Evolutionary conservation across 2,329 filamentous ascomycete species (phyloP), one percentile per base, ranked within the genome.

Genomic region (Cryphonectria naterciae): DNA sequence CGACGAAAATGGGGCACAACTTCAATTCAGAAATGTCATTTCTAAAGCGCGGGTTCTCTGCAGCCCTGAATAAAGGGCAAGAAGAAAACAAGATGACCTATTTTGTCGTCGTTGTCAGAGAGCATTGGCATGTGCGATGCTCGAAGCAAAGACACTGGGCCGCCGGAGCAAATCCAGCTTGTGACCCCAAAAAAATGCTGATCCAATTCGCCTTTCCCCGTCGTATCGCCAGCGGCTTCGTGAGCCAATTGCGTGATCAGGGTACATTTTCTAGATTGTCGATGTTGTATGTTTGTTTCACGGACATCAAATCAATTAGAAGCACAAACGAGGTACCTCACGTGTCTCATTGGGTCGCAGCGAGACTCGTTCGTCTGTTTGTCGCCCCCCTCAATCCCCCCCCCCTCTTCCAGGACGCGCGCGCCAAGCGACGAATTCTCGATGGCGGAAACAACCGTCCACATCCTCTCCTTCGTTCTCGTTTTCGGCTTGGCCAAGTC

Each of bases 31-130:
- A 58, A 92, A 92, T 76, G 84, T 92, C 62, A 87, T 92, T 74
- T 82, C 86, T 71, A 92, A 91, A 79, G 88, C 89, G n/a, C 87
- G 86, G 75, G 90, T 92, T 6, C 79, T 92, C 64, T 91, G 89
- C 76, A 81, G 81, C 65, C 81, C 84, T 11, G 84, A 86, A 75
- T 83, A 77, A 80, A 74, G 67, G 63, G 43, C 3, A 68, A 65
- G 68, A 52, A 28, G 77, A 80, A 74, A 67, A 62, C 68, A 67
- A 69, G 35, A 25, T 37, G 52, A 49, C n/a, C 35, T 19, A 66
- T 49, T 8, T 68, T 56, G 39, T 43, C 49, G 22, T 69, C 56
- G 17, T 54, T 52, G 46, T 56, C 52, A 15, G 56, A 15, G 56
- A 69, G 39, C 67, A 64, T 64, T n/a, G 43, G 60, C 65, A 63